Conservation (phyloP, 306 rosid genomes). For the Vigna mungo region DNA sequence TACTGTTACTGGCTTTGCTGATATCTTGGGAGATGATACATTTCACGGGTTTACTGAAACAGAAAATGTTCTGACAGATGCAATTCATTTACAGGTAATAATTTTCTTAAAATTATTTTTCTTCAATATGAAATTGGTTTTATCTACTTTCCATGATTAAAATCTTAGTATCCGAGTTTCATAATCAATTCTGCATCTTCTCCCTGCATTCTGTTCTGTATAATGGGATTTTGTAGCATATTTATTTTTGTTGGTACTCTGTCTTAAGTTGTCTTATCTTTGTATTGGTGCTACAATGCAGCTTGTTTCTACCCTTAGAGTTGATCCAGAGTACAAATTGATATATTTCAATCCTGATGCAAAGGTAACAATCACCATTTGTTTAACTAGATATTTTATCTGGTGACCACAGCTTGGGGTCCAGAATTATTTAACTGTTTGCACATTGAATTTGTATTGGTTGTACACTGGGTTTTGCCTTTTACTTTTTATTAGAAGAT, state of each 20-base stretch:
- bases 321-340: slow-evolving; percentile 80
- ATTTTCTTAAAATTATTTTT: slow-evolving; percentile 27
- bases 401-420: slow-evolving; percentile 8
- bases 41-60: slow-evolving; percentile 49
- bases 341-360: slow-evolving; percentile 75
- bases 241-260: slow-evolving; percentile 29
- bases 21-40: slow-evolving; percentile 49
- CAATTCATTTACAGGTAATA: slow-evolving; percentile 81
- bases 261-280: slow-evolving; percentile 54
- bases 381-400: not conserved
- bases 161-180: slow-evolving; percentile 16
- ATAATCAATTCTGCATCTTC: slow-evolving; percentile 30
- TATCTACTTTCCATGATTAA: slow-evolving; percentile 5
- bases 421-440: slow-evolving; percentile 16
- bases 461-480: slow-evolving; percentile 26
- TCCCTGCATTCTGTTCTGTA: slow-evolving; percentile 24
- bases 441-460: not conserved
- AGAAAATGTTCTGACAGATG: slow-evolving; percentile 72
- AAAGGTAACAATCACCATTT: slow-evolving; percentile 61
- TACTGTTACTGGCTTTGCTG: slow-evolving; percentile 61
- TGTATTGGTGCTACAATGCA: slow-evolving; percentile 56
- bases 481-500: slow-evolving; percentile 9
- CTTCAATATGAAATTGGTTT: slow-evolving; percentile 4
- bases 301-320: slow-evolving; percentile 86
- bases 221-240: slow-evolving; percentile 30